Evolutionary conservation across 202 grass and related monocot species (phyloP), one percentile per base, ranked within the genome.

Genomic region (Zoysia matrella): DNA sequence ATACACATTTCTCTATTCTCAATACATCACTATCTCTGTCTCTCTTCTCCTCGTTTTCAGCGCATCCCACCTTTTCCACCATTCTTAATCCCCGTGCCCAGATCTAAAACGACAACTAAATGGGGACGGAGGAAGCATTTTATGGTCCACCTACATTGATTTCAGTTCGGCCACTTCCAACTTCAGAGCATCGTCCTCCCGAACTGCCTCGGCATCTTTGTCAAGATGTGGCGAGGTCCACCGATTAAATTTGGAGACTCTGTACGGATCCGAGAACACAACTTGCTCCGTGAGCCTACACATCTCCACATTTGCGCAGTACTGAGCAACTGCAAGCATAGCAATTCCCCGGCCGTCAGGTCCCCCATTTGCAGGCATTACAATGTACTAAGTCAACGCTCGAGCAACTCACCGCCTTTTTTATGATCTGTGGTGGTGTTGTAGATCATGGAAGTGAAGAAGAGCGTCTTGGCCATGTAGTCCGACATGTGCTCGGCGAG

Each of bases 201-300:
- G 71, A 57, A 98, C 87, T 1, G 90, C 89, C 71, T 90, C 90
- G 1, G 89, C 92, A n/a, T 98, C 95, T 60, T 82, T 73, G 81
- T 98, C 95, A 18, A 98, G 90, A 40, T 90, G 78, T 13, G 95
- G 92, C 1, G 92, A 89, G 56, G 92, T 98, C 89, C 95, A 95
- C 4, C 18, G 92, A 48, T 98, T 98, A 68, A 79, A 88, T 44
- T 93, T 71, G 16, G 92, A 83, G 52, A 93, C 73, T 87, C 85
- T 86, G 74, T 95, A 98, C 1, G 95, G 95, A 67, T 98, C 95
- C 2, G 95, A 93, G 75, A 98, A 98, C 15, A 98, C 87, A 7
- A 98, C 95, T 88, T 93, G 89, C 78, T 95, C 95, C 0, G 92
- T 98, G 6, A 90, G 92, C 86, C 95, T 93, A 64, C 92, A 92